phyloP scores from a whole-genome alignment of 106 monocot species.

The Triglochin maritima region DNA sequence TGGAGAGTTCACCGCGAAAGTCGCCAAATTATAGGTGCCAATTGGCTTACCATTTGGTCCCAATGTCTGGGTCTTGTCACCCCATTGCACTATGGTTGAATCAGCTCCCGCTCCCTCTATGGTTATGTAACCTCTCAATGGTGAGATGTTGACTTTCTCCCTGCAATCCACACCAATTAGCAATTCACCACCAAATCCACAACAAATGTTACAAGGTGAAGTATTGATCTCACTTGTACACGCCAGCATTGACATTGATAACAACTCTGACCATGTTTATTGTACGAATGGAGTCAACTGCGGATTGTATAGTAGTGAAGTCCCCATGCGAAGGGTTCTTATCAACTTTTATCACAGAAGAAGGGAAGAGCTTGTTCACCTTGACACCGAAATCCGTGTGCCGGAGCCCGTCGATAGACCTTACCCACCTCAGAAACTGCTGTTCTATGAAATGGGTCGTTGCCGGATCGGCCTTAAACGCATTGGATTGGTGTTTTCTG shows the following conservation, averaged over 20 bases:
- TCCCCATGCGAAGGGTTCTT: conserved; percentile 69
- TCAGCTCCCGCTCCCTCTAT: conserved; percentile 82
- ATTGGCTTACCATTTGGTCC: conserved; percentile 39
- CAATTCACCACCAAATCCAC: not conserved
- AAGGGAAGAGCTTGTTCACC: conserved; percentile 59
- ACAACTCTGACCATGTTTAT: conserved; percentile 68
- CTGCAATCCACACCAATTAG: conserved; percentile 15
- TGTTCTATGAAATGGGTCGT: conserved; percentile 36
- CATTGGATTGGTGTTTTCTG: not conserved
- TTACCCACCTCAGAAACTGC: conserved; percentile 76
- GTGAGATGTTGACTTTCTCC: conserved; percentile 80
- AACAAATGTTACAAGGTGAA: not conserved
- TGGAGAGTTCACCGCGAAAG: conserved; percentile 71
- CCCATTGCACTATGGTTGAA: conserved; percentile 75
- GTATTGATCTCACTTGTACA: conserved; percentile 45
- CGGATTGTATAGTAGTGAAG: conserved; percentile 76
- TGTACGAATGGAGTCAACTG: conserved; percentile 63
- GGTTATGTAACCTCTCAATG: conserved; percentile 59
- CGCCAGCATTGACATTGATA: conserved; percentile 75
- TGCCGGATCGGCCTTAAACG: conserved; percentile 32
- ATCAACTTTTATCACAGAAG: conserved; percentile 57
- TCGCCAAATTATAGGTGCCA: conserved; percentile 72
- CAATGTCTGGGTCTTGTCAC: conserved; percentile 62
- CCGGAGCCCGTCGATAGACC: conserved; percentile 52
- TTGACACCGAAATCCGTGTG: conserved; percentile 43